phyloP scores from a whole-genome alignment of 345 rosid species.

The Bruguiera gymnorhiza region DNA sequence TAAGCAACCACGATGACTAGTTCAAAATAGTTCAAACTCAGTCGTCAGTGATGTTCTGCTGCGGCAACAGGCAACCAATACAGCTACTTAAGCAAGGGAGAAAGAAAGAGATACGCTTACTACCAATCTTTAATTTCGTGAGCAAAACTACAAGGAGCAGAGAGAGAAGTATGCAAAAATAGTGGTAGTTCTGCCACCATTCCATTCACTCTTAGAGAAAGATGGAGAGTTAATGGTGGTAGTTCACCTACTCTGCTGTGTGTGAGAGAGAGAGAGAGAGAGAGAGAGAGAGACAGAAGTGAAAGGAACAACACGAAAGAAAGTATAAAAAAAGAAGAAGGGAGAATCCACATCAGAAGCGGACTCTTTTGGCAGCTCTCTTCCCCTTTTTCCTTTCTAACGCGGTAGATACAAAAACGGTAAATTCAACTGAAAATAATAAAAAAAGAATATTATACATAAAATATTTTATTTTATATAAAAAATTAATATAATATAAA shows the following conservation, averaged over 20 bases:
- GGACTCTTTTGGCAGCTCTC: too few species aligned
- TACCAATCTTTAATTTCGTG: too few species aligned
- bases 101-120: background rate
- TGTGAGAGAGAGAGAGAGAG: slow-evolving; percentile 4
- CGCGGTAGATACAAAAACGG: too few species aligned
- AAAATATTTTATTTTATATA: too few species aligned
- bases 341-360: slow-evolving; percentile 25
- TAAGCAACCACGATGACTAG: too few species aligned
- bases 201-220: too few species aligned
- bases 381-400: too few species aligned
- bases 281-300: slow-evolving; percentile 14
- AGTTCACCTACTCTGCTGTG: background rate
- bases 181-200: background rate
- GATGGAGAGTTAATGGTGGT: slow-evolving; percentile 4
- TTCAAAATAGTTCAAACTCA: background rate
- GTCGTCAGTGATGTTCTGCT: background rate
- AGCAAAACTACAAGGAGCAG: background rate
- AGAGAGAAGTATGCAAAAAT: slow-evolving; percentile 17
- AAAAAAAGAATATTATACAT: too few species aligned
- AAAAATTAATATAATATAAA: too few species aligned
- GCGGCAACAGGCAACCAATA: too few species aligned
- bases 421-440: too few species aligned
- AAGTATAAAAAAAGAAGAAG: slow-evolving; percentile 40
- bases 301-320: slow-evolving; percentile 58
- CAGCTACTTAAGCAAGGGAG: background rate